Conservation (phyloP, 208 protist genomes). For the Trypanosoma scelopori region DNA sequence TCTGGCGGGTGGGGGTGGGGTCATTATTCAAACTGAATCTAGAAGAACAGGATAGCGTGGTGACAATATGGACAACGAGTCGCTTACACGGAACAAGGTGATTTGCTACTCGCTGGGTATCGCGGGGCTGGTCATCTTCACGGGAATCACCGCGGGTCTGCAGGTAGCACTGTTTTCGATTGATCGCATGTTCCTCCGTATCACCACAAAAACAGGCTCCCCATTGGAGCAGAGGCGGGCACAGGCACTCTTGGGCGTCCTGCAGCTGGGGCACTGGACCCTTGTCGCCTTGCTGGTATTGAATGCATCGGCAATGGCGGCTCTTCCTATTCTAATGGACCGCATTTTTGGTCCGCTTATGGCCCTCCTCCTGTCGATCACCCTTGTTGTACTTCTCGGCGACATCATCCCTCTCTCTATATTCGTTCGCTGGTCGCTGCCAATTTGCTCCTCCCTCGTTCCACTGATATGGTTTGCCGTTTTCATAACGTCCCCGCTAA, state of each 20-base stretch:
- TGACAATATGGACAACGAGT: conserved; percentile 6
- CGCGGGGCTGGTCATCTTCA: conserved; percentile 37
- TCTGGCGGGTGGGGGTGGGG: no score
- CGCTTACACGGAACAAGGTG: conserved; percentile 29
- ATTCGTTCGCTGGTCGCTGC: conserved; percentile 82
- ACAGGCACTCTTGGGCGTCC: conserved; percentile 37
- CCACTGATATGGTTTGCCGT: conserved; percentile 73
- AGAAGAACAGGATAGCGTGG: not conserved
- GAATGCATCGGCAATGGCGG: conserved; percentile 77
- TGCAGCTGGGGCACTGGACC: conserved; percentile 68
- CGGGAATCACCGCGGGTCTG: conserved; percentile 57
- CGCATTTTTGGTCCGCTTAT: conserved; percentile 56
- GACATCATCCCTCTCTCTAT: conserved; percentile 92
- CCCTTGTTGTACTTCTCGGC: conserved; percentile 83
- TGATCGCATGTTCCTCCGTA: conserved; percentile 58
- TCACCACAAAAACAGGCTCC: conserved; percentile 52
- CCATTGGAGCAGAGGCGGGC: conserved; percentile 39
- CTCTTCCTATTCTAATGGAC: conserved; percentile 82
- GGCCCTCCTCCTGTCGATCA: conserved; percentile 82
- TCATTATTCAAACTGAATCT: no score
- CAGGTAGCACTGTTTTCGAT: conserved; percentile 76
- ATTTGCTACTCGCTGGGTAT: conserved; percentile 33
- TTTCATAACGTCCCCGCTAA: conserved; percentile 58
- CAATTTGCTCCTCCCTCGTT: conserved; percentile 56
- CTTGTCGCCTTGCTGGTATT: conserved; percentile 82